Conservation (phyloP, 1,284 basidiomycete genomes). For the Ustilago tritici region DNA sequence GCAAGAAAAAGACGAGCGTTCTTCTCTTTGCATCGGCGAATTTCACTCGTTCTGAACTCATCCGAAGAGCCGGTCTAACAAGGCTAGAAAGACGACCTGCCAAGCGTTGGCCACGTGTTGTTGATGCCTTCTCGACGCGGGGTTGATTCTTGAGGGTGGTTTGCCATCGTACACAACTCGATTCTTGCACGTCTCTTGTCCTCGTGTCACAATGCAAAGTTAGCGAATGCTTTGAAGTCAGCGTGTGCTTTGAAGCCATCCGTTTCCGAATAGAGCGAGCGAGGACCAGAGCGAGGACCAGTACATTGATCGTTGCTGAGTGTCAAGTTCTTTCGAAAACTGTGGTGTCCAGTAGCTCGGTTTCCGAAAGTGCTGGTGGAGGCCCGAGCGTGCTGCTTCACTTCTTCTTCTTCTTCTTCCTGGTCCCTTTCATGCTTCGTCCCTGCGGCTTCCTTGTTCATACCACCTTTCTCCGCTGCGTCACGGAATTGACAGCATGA, state of each 20-base stretch:
- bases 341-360: neutral
- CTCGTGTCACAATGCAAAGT: neutral
- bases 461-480: neutral
- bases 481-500: neutral
- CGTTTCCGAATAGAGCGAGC: too few species aligned
- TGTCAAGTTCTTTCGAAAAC: neutral
- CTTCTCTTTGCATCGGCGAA: slow-evolving; percentile 9
- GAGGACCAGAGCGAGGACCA: too few species aligned
- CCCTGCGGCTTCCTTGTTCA: too few species aligned
- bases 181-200: neutral
- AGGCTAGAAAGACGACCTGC: neutral
- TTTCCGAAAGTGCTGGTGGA: neutral
- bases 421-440: too few species aligned
- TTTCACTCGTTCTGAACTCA: neutral
- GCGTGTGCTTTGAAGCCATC: too few species aligned
- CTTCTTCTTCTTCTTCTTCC: too few species aligned
- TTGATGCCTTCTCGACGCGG: neutral
- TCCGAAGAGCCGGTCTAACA: slow-evolving; percentile 2
- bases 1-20: neutral
- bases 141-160: neutral
- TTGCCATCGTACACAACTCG: neutral
- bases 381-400: neutral
- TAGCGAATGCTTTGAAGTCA: too few species aligned
- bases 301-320: neutral
- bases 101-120: neutral